Conservation (phyloP, 2,329 filamentous ascomycete genomes). For the Sordariomycetes sp. region DNA sequence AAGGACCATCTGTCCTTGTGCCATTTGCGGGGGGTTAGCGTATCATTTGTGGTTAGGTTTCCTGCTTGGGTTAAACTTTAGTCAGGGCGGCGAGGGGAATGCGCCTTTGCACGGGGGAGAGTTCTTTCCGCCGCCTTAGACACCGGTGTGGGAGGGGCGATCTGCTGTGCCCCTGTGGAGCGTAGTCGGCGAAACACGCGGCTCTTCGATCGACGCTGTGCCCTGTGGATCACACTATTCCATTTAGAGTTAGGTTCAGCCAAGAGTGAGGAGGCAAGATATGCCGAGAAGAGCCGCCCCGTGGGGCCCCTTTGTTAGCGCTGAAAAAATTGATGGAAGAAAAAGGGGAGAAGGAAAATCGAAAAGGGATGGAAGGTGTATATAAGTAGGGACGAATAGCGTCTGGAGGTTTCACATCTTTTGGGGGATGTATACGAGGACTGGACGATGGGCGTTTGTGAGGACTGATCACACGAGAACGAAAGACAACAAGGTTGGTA, state of each 20-base stretch:
- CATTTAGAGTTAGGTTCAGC: neutral
- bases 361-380: neutral
- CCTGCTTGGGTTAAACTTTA: neutral
- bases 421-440: neutral
- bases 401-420: neutral
- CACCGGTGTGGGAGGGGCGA: neutral
- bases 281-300: neutral
- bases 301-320: neutral
- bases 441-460: neutral
- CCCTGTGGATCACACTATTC: neutral
- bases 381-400: neutral
- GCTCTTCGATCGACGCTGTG: neutral
- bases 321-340: neutral
- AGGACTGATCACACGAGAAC: neutral
- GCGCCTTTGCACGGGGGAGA: neutral
- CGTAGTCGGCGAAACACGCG: neutral
- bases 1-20: neutral
- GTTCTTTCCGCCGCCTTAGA: neutral
- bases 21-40: neutral
- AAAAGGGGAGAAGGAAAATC: neutral
- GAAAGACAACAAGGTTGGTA: neutral
- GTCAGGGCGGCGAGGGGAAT: neutral
- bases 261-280: neutral
- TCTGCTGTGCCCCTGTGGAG: neutral
- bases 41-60: neutral